Conservation (phyloP, 176 grass and related monocot species). For the Ananas comosus region DNA sequence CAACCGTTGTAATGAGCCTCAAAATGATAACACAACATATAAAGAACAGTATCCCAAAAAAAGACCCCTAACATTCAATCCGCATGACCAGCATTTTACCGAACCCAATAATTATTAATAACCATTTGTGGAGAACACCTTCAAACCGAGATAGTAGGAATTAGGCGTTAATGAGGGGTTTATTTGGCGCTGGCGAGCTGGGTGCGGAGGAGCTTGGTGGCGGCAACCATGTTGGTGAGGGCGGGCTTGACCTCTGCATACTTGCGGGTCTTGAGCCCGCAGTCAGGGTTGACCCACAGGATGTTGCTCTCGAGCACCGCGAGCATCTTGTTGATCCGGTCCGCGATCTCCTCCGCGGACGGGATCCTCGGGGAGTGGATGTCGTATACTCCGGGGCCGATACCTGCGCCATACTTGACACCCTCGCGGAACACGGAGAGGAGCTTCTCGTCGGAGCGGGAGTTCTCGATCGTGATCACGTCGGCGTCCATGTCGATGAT, state of each 20-base stretch:
- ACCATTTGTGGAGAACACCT: conserved; percentile 20
- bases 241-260: conserved; percentile 68
- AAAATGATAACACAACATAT: not conserved
- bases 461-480: conserved; percentile 98
- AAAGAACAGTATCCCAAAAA: not conserved
- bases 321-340: conserved; percentile 90
- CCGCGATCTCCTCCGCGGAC: conserved; percentile 57
- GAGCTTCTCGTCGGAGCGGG: conserved; percentile 76
- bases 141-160: conserved; percentile 14
- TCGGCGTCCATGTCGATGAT: conserved; percentile 92
- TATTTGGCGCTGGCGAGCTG: conserved; percentile 56
- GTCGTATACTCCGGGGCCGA: conserved; percentile 82
- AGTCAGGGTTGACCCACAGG: conserved; percentile 92
- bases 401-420: conserved; percentile 63
- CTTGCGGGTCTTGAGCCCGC: conserved; percentile 93
- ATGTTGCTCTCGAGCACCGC: conserved; percentile 91
- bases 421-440: conserved; percentile 85
- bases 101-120: conserved; percentile 27
- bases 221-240: conserved; percentile 68
- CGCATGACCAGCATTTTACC: not conserved
- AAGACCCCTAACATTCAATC: conserved; percentile 21
- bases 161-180: not conserved
- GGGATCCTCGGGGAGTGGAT: conserved; percentile 95
- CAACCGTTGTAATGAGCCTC: conserved; percentile 16
- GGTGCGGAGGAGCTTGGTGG: conserved; percentile 63